phyloP scores from a whole-genome alignment of 331 rosid species.

The Quercus phellos region DNA sequence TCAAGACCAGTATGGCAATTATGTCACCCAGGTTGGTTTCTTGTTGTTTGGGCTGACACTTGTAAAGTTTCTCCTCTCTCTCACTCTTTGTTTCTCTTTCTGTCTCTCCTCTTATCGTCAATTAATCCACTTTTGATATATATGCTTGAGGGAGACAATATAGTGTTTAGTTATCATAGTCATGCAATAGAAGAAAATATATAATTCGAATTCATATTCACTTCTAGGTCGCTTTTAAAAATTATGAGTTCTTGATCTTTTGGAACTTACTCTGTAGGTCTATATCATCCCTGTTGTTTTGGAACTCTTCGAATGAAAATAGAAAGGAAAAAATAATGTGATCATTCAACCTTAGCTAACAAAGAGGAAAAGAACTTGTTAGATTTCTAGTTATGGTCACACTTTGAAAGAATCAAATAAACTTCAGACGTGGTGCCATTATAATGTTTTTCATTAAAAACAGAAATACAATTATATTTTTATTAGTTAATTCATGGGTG shows the following conservation, averaged over 20 bases:
- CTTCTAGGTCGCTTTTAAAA: background rate
- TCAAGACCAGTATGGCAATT: conserved; percentile 40
- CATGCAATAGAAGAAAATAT: background rate
- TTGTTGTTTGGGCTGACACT: background rate
- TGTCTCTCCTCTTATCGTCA: background rate
- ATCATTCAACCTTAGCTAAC: background rate
- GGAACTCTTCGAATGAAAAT: background rate
- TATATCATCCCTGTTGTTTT: background rate
- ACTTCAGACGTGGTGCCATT: background rate
- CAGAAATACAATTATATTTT: background rate
- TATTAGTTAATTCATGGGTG: background rate
- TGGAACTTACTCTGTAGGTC: background rate
- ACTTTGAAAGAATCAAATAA: background rate
- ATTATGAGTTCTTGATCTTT: background rate
- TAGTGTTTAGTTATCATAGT: background rate
- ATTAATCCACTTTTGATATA: background rate
- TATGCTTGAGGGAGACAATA: background rate
- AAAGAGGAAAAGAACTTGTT: background rate
- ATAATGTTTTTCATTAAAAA: too few relatives aligned
- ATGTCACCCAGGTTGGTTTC: conserved; percentile 36
- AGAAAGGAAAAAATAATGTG: background rate
- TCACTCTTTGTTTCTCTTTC: background rate
- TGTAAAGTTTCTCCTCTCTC: background rate
- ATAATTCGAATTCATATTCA: background rate
- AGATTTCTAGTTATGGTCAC: background rate